Conservation (phyloP, 1,139 yeast genomes). For the Geotrichum fermentans region DNA sequence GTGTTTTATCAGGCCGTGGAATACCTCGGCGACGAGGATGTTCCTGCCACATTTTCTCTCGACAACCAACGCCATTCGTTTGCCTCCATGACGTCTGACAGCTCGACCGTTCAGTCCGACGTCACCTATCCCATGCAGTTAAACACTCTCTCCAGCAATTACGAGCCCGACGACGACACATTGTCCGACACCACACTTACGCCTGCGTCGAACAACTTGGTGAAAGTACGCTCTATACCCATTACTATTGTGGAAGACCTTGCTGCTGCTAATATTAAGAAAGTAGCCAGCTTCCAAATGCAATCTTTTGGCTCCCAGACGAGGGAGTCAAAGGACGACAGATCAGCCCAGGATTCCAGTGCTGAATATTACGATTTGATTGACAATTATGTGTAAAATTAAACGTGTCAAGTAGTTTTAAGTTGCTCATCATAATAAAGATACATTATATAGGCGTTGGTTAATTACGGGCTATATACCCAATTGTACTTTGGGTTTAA, state of each 20-base stretch:
- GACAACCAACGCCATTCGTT: conserved; percentile 5
- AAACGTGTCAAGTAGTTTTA: too few species aligned
- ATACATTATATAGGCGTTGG: too few species aligned
- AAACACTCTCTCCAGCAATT: not conserved
- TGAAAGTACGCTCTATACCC: not conserved
- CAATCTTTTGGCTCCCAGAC: too few species aligned
- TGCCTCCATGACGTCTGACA: not conserved
- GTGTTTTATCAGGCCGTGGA: not conserved
- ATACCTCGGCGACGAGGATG: not conserved
- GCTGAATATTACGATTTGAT: not conserved
- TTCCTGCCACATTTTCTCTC: not conserved
- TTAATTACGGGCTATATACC: too few species aligned
- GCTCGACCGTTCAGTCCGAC: conserved; percentile 4
- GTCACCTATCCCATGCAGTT: not conserved
- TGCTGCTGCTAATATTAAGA: too few species aligned
- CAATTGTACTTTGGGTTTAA: too few species aligned
- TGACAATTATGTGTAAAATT: too few species aligned
- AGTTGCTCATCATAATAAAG: too few species aligned
- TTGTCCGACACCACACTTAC: not conserved
- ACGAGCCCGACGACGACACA: not conserved
- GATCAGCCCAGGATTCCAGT: too few species aligned
- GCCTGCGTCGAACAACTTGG: not conserved
- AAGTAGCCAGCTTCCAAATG: too few species aligned
- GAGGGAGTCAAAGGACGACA: too few species aligned
- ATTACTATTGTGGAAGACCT: not conserved